Evolutionary conservation across 164 flowering plant genomes (phyloP).

Genomic region (Platanus orientalis): DNA sequence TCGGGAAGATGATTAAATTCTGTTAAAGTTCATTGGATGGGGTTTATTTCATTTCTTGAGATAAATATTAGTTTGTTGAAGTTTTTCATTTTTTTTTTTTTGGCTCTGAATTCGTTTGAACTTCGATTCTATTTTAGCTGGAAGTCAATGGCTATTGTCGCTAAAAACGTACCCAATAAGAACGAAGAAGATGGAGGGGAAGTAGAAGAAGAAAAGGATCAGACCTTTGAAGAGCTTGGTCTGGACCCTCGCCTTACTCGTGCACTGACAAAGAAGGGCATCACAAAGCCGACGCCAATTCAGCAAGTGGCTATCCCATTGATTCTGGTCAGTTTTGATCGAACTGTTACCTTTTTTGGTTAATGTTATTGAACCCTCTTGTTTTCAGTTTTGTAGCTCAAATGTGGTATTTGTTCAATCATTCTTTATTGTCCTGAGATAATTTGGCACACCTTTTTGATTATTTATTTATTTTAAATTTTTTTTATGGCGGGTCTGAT

Average conservation of each 20-base stretch:
- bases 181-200: slow-evolving; percentile 33
- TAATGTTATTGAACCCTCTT: not conserved
- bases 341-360: not conserved
- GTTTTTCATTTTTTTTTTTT: too few species aligned
- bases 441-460: too few species aligned
- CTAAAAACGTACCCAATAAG: slow-evolving; percentile 6
- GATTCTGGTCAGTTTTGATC: slow-evolving; percentile 45
- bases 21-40: too few species aligned
- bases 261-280: slow-evolving; percentile 63
- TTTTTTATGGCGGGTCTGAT: too few species aligned
- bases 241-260: slow-evolving; percentile 76
- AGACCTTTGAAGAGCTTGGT: slow-evolving; percentile 73
- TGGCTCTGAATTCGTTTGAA: not conserved
- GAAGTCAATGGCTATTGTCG: slow-evolving; percentile 4
- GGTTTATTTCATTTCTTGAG: too few species aligned
- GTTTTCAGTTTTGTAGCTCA: too few species aligned
- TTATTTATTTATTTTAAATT: too few species aligned
- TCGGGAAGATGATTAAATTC: too few species aligned
- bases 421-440: too few species aligned
- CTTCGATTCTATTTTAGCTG: not conserved
- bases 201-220: slow-evolving; percentile 46
- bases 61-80: too few species aligned
- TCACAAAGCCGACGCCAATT: slow-evolving; percentile 75
- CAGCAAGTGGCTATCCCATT: slow-evolving; percentile 72
- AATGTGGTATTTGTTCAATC: too few species aligned